Conservation (phyloP, 768 basidiomycete species). For the Sporobolomyces pararoseus region DNA sequence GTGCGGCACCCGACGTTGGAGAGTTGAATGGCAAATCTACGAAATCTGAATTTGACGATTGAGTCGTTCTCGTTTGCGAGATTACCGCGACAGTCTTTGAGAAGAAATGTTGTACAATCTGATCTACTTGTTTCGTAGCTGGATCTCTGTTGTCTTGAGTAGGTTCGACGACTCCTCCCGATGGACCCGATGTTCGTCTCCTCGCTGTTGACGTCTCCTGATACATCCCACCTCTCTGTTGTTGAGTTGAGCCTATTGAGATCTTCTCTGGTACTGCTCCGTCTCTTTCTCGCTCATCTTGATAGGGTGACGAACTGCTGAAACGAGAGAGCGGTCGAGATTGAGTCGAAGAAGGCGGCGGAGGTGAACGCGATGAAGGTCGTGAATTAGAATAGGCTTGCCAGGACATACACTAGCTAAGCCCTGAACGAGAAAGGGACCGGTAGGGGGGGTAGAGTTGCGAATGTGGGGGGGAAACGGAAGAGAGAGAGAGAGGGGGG, state of each 20-base stretch:
- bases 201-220: no score
- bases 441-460: background rate
- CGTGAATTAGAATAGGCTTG: background rate
- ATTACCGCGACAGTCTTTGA: conserved; percentile 42
- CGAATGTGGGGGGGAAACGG: background rate
- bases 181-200: no score
- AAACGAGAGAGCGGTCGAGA: background rate
- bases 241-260: no score
- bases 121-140: conserved; percentile 30
- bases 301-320: background rate
- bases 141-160: conserved; percentile 1
- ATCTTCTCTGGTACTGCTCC: no score
- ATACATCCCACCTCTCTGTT: no score
- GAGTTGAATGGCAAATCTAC: background rate
- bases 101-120: conserved; percentile 44
- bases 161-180: no score
- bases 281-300: background rate
- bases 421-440: background rate
- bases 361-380: conserved; percentile 6
- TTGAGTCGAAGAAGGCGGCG: background rate
- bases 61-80: conserved; percentile 38
- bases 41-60: background rate
- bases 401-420: conserved; percentile 14
- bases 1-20: background rate
- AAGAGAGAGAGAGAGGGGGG: background rate